Conservation (phyloP, 352 stramenopile species). For the Phytopythium sindhum region DNA sequence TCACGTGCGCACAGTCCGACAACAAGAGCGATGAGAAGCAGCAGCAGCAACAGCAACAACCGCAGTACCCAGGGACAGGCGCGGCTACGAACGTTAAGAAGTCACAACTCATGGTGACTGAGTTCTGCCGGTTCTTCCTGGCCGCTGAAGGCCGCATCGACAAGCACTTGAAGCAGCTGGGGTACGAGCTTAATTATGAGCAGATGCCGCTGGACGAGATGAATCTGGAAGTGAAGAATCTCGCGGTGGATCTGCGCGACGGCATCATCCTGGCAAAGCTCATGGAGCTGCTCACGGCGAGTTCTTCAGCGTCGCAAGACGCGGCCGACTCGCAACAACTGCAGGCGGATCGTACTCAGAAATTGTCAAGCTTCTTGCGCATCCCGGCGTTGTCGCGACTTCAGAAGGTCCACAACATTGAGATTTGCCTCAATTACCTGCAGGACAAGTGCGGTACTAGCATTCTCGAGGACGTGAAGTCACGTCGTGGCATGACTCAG, state of each 20-base stretch:
- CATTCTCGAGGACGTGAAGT: conserved; percentile 54
- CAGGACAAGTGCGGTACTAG: conserved; percentile 64
- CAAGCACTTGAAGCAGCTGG: conserved; percentile 87
- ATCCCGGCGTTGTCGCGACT: conserved; percentile 92
- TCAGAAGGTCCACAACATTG: conserved; percentile 97
- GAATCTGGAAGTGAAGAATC: conserved; percentile 89
- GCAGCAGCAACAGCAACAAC: conserved; percentile 1
- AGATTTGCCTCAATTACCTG: conserved; percentile 86
- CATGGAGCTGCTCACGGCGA: conserved; percentile 84
- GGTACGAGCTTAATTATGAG: conserved; percentile 87
- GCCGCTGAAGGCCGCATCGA: conserved; percentile 93
- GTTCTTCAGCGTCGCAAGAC: background rate
- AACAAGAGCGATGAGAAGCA: conserved; percentile 2
- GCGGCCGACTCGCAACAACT: background rate
- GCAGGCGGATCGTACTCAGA: background rate
- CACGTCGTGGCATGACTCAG: conserved; percentile 11
- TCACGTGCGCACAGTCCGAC: conserved; percentile 12
- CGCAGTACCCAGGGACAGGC: conserved; percentile 10
- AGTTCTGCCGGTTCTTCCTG: conserved; percentile 93
- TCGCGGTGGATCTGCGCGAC: conserved; percentile 95
- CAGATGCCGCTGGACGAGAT: conserved; percentile 95
- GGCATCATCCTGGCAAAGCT: conserved; percentile 92
- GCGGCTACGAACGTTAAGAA: conserved; percentile 79
- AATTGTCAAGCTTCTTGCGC: conserved; percentile 83
- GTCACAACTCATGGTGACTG: conserved; percentile 88